These are phyloP conservation scores for Rhizoctonia solani DNA, from an alignment of 1,284 basidiomycete species.

Conservation along the genomic window DNA sequence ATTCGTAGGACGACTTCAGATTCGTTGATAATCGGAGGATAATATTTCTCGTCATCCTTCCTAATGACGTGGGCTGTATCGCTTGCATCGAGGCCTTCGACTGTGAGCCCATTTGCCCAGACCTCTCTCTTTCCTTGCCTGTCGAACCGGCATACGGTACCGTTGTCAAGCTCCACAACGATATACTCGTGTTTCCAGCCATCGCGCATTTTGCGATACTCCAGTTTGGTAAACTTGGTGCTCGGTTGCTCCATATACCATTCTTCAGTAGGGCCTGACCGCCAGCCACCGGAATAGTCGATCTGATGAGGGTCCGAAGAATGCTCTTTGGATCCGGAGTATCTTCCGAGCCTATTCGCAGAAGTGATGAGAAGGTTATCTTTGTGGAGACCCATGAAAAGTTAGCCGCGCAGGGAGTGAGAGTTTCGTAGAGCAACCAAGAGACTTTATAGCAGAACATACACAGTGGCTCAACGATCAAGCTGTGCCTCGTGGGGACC, in stretches of 20 bases:
- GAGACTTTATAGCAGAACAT: too few species aligned
- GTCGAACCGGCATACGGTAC: slow-evolving; percentile 14
- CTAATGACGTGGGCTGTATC: slow-evolving; percentile 23
- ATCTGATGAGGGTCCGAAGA: not conserved
- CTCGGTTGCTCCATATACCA: slow-evolving; percentile 4
- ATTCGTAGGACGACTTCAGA: slow-evolving; percentile 9
- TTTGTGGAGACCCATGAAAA: too few species aligned
- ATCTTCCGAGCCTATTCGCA: too few species aligned
- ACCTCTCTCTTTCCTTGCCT: slow-evolving; percentile 6
- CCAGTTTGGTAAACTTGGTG: not conserved
- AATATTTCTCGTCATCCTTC: not conserved
- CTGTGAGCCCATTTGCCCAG: slow-evolving; percentile 3
- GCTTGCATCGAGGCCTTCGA: slow-evolving; percentile 12
- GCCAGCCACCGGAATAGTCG: not conserved
- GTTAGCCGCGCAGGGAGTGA: too few species aligned
- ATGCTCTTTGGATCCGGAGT: too few species aligned
- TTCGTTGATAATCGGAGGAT: not conserved
- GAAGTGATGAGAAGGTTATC: too few species aligned
- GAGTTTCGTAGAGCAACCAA: too few species aligned
- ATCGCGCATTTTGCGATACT: not conserved
- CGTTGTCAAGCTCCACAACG: not conserved
- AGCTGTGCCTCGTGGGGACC: too few species aligned
- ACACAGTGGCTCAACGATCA: too few species aligned
- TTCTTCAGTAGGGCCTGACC: not conserved
- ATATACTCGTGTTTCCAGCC: not conserved